Conservation (phyloP, 2,329 filamentous ascomycete genomes). For the Xylaria sp. region DNA sequence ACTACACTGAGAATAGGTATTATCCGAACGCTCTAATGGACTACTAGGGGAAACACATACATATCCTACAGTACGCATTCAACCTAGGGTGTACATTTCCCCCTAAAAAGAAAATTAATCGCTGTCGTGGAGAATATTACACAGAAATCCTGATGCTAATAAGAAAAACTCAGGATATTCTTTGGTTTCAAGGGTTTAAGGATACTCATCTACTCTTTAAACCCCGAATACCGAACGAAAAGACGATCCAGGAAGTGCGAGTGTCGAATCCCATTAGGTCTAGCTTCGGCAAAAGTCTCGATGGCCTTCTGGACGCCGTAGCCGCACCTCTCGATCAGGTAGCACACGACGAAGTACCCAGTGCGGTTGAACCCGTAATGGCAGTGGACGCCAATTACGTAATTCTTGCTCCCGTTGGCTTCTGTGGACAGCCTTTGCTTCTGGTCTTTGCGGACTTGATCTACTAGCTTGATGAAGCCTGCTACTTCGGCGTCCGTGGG, state of each 20-base stretch:
- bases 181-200: not conserved
- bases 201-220: constrained; percentile 21
- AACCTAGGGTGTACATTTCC: constrained; percentile 23
- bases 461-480: constrained; percentile 66
- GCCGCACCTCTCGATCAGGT: constrained; percentile 83
- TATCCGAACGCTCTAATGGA: constrained; percentile 23
- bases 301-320: constrained; percentile 81
- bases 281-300: constrained; percentile 75
- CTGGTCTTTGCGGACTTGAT: constrained; percentile 68
- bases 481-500: constrained; percentile 68
- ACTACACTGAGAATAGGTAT: constrained; percentile 19
- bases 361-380: constrained; percentile 97
- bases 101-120: not conserved
- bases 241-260: constrained; percentile 87
- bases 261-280: constrained; percentile 88
- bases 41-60: constrained; percentile 4
- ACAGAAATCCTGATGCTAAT: not conserved
- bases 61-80: constrained; percentile 27
- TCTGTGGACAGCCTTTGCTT: constrained; percentile 56
- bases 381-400: constrained; percentile 84
- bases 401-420: constrained; percentile 53
- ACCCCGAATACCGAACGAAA: constrained; percentile 74
- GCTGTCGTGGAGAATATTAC: not conserved
- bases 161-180: not conserved
- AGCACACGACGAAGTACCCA: constrained; percentile 89